Evolutionary conservation across 768 basidiomycete species (phyloP).

Genomic region (Exidia glandulosa): DNA sequence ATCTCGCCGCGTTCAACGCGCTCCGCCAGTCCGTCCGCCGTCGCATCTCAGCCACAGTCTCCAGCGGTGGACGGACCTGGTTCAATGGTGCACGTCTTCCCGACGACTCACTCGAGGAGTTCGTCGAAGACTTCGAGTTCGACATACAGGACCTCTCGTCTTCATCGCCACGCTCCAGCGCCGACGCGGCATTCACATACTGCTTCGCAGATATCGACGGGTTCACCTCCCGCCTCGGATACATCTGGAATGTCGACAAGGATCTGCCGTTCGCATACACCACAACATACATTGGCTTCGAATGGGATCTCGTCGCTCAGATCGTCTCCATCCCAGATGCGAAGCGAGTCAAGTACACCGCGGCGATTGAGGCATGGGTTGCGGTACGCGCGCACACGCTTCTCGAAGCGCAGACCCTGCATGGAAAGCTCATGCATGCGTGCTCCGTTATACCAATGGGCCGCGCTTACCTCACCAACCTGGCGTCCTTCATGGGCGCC

Average conservation of each 20-base stretch:
- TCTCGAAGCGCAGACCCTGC: constrained; percentile 23
- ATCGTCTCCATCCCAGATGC: constrained; percentile 13
- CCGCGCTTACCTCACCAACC: neutral
- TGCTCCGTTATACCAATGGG: constrained; percentile 4
- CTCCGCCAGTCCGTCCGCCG: neutral
- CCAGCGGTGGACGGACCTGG: constrained; percentile 14
- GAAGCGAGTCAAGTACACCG: constrained; percentile 20
- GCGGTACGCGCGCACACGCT: constrained; percentile 15
- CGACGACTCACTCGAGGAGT: constrained; percentile 16
- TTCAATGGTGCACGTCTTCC: constrained; percentile 14
- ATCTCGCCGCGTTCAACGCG: neutral
- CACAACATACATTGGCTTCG: constrained; percentile 20
- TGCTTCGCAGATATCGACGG: constrained; percentile 24
- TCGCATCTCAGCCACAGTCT: neutral
- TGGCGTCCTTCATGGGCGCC: constrained; percentile 17
- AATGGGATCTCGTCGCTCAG: constrained; percentile 17
- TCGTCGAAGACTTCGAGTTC: constrained; percentile 20
- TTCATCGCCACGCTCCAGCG: constrained; percentile 8
- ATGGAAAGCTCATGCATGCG: constrained; percentile 30
- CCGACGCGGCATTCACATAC: constrained; percentile 12
- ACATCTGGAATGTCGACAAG: constrained; percentile 23
- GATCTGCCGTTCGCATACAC: constrained; percentile 11
- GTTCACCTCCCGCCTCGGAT: constrained; percentile 20
- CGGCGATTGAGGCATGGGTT: constrained; percentile 20
- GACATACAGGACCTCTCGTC: constrained; percentile 14